Evolutionary conservation across 1,284 basidiomycete species (phyloP).

Genomic region (Ustilago tritici): DNA sequence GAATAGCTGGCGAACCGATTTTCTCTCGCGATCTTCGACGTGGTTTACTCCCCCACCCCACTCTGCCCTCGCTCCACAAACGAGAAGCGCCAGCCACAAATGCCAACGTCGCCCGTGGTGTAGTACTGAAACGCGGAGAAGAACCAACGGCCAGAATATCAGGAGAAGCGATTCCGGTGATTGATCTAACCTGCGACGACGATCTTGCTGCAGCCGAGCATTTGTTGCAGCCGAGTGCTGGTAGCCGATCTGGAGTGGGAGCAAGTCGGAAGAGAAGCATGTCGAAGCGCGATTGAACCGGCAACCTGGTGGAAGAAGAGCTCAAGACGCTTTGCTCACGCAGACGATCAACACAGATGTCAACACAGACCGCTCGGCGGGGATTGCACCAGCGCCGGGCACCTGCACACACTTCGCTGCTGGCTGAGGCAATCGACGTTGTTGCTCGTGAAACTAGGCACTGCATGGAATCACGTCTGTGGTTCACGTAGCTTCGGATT

Average conservation of each 20-base stretch:
- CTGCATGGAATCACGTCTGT: too few relatives aligned
- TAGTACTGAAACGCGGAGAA: background rate
- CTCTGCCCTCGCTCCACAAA: background rate
- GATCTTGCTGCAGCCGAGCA: conserved; percentile 11
- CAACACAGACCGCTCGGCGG: too few relatives aligned
- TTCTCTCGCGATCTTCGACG: conserved; percentile 50
- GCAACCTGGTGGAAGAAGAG: too few relatives aligned
- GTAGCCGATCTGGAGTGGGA: background rate
- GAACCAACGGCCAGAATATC: conserved; percentile 6
- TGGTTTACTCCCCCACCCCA: conserved; percentile 21
- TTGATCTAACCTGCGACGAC: conserved; percentile 48
- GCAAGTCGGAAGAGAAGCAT: conserved; percentile 26
- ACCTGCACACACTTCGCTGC: too few relatives aligned
- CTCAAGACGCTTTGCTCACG: too few relatives aligned
- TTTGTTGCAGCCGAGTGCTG: background rate
- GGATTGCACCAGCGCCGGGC: too few relatives aligned
- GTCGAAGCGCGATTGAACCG: conserved; percentile 26
- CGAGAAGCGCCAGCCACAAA: background rate
- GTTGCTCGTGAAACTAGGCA: too few relatives aligned
- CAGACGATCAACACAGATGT: too few relatives aligned
- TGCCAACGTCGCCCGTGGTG: background rate
- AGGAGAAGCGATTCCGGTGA: conserved; percentile 32
- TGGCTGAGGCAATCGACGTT: too few relatives aligned
- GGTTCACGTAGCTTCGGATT: too few relatives aligned
- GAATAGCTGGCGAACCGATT: conserved; percentile 43